A percentile compares a stretch with the other conserved stretches of the same genome.
Conservation (phyloP, 2,329 filamentous ascomycete species). For the Lecanicillium sp. region DNA sequence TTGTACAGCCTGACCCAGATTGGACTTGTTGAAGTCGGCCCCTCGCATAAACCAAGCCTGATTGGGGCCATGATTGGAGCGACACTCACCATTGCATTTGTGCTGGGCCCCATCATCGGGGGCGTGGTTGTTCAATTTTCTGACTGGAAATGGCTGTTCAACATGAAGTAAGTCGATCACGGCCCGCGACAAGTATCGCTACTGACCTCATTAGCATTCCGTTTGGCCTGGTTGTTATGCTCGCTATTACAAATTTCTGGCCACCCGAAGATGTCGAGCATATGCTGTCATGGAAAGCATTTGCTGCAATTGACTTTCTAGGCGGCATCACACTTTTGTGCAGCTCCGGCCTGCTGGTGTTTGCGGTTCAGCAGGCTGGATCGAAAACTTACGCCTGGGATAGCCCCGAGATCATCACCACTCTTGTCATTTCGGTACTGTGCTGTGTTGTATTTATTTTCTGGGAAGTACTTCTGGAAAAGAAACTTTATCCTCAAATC, state of each 20-base stretch:
- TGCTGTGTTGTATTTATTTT: conserved; percentile 43
- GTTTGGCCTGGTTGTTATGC: conserved; percentile 40
- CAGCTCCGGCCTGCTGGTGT: conserved; percentile 49
- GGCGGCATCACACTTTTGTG: conserved; percentile 45
- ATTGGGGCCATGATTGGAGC: conserved; percentile 50
- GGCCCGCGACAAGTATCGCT: conserved; percentile 8
- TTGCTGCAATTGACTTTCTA: conserved; percentile 46
- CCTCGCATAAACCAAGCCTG: conserved; percentile 44
- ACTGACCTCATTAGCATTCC: conserved; percentile 37
- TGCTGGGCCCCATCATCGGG: conserved; percentile 53
- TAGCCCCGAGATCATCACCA: conserved; percentile 43
- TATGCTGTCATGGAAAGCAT: conserved; percentile 35
- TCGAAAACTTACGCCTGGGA: conserved; percentile 46
- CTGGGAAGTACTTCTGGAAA: conserved; percentile 45
- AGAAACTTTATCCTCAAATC: conserved; percentile 31
- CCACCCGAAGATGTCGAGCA: conserved; percentile 31
- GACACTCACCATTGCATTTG: conserved; percentile 51
- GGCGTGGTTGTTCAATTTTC: conserved; percentile 48
- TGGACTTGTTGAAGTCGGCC: conserved; percentile 50
- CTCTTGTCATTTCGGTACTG: conserved; percentile 41
- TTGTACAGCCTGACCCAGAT: conserved; percentile 56
- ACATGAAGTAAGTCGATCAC: conserved; percentile 46
- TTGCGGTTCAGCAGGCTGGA: conserved; percentile 51
- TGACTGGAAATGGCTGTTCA: conserved; percentile 55
- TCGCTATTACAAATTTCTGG: conserved; percentile 42